Percentiles rank a stretch among this genome's conserved stretches.
Evolutionary conservation across 768 basidiomycete species (phyloP).

Genomic region (Mrakia hoshinonis): DNA sequence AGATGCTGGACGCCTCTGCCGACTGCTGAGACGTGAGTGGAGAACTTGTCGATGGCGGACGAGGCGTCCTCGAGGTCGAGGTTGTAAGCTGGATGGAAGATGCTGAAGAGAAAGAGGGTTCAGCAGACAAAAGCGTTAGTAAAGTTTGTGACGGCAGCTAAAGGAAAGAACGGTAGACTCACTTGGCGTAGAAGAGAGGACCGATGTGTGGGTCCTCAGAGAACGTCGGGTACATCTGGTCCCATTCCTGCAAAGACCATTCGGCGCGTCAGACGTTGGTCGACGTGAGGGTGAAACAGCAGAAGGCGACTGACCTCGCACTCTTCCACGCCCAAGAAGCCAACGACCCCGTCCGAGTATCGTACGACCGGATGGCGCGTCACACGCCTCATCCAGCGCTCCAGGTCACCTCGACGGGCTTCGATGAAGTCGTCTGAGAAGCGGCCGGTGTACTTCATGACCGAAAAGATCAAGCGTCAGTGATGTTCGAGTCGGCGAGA

Average conservation of each 20-base stretch:
- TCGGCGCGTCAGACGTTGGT: no score
- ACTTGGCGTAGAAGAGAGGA: conserved; percentile 42
- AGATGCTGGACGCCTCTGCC: conserved; percentile 62
- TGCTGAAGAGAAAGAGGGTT: conserved; percentile 50
- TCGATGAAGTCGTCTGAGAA: conserved; percentile 77
- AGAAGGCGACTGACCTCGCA: conserved; percentile 62
- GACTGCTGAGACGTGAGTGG: conserved; percentile 56
- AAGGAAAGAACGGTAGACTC: neutral
- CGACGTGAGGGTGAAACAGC: no score
- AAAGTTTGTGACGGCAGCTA: no score
- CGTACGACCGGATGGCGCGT: conserved; percentile 68
- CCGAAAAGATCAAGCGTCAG: no score
- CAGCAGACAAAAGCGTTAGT: neutral
- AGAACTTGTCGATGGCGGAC: conserved; percentile 55
- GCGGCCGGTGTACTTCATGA: conserved; percentile 63
- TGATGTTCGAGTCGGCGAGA: neutral
- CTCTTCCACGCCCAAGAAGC: conserved; percentile 68
- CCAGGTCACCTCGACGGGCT: conserved; percentile 68
- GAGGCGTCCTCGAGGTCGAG: conserved; percentile 63
- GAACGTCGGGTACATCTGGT: conserved; percentile 56
- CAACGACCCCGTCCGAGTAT: conserved; percentile 68
- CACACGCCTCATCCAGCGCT: conserved; percentile 62
- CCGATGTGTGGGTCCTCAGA: conserved; percentile 58
- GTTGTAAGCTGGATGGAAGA: conserved; percentile 79
- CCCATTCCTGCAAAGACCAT: conserved; percentile 50